Percentiles rank a stretch among this genome's conserved stretches.
Conservation (phyloP, 768 basidiomycete genomes). For the Pleurotus giganteus region DNA sequence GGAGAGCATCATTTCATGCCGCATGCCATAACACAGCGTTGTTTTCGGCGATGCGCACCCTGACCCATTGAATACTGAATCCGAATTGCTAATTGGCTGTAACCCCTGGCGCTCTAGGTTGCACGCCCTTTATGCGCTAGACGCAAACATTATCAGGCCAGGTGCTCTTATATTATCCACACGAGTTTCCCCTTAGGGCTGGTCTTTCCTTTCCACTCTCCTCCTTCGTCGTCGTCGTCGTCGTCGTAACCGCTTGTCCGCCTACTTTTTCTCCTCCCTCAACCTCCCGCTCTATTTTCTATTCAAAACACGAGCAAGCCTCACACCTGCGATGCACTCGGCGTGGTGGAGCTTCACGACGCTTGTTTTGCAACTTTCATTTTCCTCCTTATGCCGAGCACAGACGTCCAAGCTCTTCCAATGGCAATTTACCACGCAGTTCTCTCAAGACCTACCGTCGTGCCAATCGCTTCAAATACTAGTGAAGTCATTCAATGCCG, state of each 20-base stretch:
- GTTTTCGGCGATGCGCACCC: slow-evolving; percentile 1
- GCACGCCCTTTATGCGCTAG: slow-evolving; percentile 7
- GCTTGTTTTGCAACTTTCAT: background rate
- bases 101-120: slow-evolving; percentile 1
- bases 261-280: background rate
- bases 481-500: slow-evolving; percentile 18
- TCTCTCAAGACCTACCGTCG: slow-evolving; percentile 21
- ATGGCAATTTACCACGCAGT: slow-evolving; percentile 27
- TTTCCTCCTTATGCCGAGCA: slow-evolving; percentile 11
- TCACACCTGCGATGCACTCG: background rate
- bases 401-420: slow-evolving; percentile 23
- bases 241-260: background rate
- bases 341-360: slow-evolving; percentile 3
- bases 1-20: background rate
- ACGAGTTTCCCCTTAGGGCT: slow-evolving; percentile 6
- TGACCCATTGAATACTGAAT: background rate
- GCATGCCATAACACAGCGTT: slow-evolving; percentile 9
- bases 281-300: background rate
- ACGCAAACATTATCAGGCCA: slow-evolving; percentile 7
- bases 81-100: slow-evolving; percentile 2
- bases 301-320: background rate
- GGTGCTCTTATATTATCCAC: slow-evolving; percentile 6
- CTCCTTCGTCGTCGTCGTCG: background rate
- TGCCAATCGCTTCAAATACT: slow-evolving; percentile 24
- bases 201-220: background rate